Base-by-base conservation (phyloP, 2,329 filamentous ascomycete genomes). In the Rutstroemia sydowiana region DNA sequence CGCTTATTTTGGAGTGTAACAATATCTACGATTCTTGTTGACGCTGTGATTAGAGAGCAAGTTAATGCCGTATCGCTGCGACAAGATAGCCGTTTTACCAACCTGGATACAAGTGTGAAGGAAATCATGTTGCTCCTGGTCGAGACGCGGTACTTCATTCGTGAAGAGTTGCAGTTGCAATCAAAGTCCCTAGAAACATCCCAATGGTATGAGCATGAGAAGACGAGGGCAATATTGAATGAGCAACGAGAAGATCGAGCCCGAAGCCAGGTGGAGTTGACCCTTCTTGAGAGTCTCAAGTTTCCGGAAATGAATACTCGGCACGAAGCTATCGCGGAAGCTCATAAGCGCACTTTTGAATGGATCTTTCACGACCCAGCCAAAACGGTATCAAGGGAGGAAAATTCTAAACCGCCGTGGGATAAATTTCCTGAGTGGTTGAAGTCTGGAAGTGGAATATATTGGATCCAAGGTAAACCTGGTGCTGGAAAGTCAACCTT, bases 401-500 rank as follows among this genome's bases (percentile, higher is more conserved):
- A n/a, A n/a, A n/a, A 2, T 1, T 18, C 13, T 8, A 14, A 13
- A 1, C 51, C 20, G 8, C 37, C 45, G 5, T 51, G 46, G 44
- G 21, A n/a, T 16, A 21, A 53, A 21, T 59, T 57, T 31, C 10
- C 10, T 3, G 10, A 53, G 9, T 61, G 56, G 54, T 28, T 61
- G 3, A 8, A 20, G 18, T 7, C 1, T 3, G 43, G 45, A 10
- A 5, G 16, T 18, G 48, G 39, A 2, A 51, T 58, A 2, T 54
- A 59, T 14, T 60, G 57, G 58, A 57, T 60, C 16, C 34, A 51
- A 4, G 58, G 58, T 3, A 57, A 55, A 10, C 37, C 54, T 18
- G 52, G 66, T 5, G 63, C 65, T 1, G 67, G 68, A 5, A 56
- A 56, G 30, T 56, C 55, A n/a, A 60, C 58, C 5, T 20, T 60